Conservation (phyloP, 495 filamentous ascomycete species). For the Hyaloscypha bicolor region DNA sequence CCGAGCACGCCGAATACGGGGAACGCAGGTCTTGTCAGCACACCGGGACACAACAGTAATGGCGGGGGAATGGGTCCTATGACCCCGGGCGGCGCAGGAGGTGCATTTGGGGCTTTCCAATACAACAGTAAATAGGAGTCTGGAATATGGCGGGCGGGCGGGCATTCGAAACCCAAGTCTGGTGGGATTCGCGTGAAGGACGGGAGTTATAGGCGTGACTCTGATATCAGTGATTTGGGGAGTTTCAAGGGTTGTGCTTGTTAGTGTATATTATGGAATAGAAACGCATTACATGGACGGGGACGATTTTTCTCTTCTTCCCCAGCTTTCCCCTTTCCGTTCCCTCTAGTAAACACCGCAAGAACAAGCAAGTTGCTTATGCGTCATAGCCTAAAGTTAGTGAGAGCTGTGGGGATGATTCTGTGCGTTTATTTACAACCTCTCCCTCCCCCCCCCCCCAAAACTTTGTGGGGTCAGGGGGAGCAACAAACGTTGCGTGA, state of each 20-base stretch:
- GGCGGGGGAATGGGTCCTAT: conserved; percentile 58
- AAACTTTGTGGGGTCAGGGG: background rate
- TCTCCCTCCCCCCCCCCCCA: background rate
- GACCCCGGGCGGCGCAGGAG: conserved; percentile 70
- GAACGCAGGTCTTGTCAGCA: conserved; percentile 56
- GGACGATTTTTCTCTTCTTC: background rate
- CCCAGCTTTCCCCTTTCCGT: background rate
- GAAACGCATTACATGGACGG: conserved; percentile 9
- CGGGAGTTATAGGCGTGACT: conserved; percentile 21
- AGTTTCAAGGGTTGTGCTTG: conserved; percentile 7
- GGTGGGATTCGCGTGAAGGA: background rate
- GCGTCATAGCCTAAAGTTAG: too few relatives aligned
- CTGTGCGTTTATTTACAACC: background rate
- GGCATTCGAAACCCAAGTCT: background rate
- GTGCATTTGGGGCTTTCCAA: conserved; percentile 61
- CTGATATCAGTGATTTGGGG: background rate
- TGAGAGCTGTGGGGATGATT: too few relatives aligned
- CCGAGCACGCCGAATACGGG: conserved; percentile 73
- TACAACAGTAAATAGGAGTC: conserved; percentile 32
- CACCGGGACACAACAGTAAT: conserved; percentile 57
- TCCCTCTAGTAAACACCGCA: background rate
- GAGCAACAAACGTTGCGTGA: background rate
- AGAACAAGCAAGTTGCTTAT: background rate
- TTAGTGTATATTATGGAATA: conserved; percentile 27
- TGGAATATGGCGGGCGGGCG: background rate